Base-by-base conservation (phyloP, 805 yeast species). In the Torulaspora gathmanii region DNA sequence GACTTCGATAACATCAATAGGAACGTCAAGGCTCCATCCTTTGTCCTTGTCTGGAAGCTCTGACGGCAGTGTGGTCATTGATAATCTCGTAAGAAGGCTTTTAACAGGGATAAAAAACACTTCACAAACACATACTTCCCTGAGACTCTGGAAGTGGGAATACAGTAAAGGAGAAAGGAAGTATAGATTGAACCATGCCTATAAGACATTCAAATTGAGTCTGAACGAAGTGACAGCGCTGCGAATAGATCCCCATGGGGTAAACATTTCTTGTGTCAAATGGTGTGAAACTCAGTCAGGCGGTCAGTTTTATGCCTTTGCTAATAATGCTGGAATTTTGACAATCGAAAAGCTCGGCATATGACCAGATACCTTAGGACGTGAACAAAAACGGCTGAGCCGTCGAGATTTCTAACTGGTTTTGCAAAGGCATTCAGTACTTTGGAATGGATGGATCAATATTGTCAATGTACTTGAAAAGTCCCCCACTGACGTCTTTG, bases 401-500 rank as follows among this genome's bases (percentile, higher is more conserved):
- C 25, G 10, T 22, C 25, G 25, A 20, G 22, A 6, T 6, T 20
- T 20, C 22, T 4, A 6, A 20, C 22, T n/a, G 22, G 6, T 20
- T 20, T 20, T 20, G 22, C 22, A 19, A 13, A 22, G 22, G 13
- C 7, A 19, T 20, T 55, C 64, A 86, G 55, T 86, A 87, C 33
- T 71, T 71, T 9, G 95, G 95, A 39, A 87, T 70, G 0, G 54
- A 51, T 0, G 71, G 65, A 54, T 89, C 91, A 2, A 86, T 69
- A 1, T 70, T 69, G 12, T 66, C 72, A 42, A 84, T 74, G 86
- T 95, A 89, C 51, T 69, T 73, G 42, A 72, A 69, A 19, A 89
- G 67, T 0, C 99, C 99, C 1, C 98, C 98, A 9, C 61, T 69
- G 4, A 91, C 70, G 60, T 91, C 96, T 41, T 66, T 74, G 0